These are phyloP conservation scores for Coemansia sp. DNA, from an alignment of 192 early-diverging fungal species.

Conservation along the genomic window DNA sequence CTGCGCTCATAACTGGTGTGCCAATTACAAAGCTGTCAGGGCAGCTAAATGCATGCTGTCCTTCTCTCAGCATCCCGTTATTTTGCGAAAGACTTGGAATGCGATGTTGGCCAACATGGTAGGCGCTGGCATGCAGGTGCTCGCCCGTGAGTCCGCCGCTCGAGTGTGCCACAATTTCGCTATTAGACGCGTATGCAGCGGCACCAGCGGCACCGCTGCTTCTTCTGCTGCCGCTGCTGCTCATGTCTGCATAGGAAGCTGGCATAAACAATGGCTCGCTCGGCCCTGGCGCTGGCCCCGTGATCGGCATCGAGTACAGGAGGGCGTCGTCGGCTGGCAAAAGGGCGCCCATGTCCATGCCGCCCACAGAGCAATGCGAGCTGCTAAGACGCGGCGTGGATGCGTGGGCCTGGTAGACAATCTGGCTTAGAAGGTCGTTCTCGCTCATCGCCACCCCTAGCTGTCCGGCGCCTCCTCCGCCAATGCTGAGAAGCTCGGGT, in stretches of 20 bases:
- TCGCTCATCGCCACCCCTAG: not conserved
- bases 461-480: not conserved
- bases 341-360: not conserved
- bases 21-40: not conserved
- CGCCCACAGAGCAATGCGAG: not conserved
- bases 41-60: not conserved
- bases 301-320: constrained; percentile 29
- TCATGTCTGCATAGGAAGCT: constrained; percentile 24
- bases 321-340: not conserved
- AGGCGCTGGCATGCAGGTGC: not conserved
- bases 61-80: not conserved
- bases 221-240: constrained; percentile 10
- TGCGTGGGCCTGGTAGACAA: not conserved
- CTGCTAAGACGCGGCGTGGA: not conserved
- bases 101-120: not conserved
- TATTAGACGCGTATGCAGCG: constrained; percentile 16
- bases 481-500: constrained; percentile 10
- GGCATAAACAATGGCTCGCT: constrained; percentile 39
- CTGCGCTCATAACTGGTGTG: not conserved
- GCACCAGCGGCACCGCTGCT: not conserved
- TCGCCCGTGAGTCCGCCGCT: not conserved
- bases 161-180: not conserved
- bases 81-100: constrained; percentile 21
- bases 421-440: not conserved
- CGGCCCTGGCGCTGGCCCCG: constrained; percentile 22